Conservation (phyloP, 495 filamentous ascomycete species). For the Trichoderma gamsii region DNA sequence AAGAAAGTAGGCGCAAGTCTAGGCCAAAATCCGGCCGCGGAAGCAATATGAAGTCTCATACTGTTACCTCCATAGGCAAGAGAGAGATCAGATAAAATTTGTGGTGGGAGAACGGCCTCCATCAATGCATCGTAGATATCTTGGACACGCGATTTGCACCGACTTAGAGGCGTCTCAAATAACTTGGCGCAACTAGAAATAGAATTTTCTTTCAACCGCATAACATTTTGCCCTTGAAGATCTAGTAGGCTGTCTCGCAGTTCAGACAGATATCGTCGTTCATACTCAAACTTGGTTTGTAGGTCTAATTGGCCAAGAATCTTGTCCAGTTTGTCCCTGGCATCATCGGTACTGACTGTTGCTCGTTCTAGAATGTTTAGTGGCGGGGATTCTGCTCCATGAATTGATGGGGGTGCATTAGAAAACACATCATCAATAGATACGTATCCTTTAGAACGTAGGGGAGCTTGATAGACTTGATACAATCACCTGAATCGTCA, state of each 20-base stretch:
- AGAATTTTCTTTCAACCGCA: background rate
- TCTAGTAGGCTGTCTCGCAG: background rate
- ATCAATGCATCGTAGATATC: background rate
- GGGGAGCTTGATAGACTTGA: too few species aligned
- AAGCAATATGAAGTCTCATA: background rate
- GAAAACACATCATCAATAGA: too few species aligned
- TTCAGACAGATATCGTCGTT: background rate
- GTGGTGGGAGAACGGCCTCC: background rate
- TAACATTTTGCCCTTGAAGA: background rate
- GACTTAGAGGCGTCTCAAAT: background rate
- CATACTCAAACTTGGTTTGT: background rate
- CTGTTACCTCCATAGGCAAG: too few species aligned
- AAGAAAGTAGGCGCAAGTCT: constrained; percentile 32
- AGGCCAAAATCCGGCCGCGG: constrained; percentile 20
- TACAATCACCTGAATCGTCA: too few species aligned
- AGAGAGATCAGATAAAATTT: background rate
- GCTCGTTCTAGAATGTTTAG: background rate
- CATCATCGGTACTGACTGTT: background rate
- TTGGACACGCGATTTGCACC: background rate
- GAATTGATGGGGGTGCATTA: too few species aligned
- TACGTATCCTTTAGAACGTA: too few species aligned
- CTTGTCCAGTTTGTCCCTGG: background rate
- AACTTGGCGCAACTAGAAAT: background rate
- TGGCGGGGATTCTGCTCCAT: background rate
- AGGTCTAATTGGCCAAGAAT: background rate